Evolutionary conservation across 164 flowering plant genomes (phyloP).

Genomic region (Chimonanthus salicifolius): DNA sequence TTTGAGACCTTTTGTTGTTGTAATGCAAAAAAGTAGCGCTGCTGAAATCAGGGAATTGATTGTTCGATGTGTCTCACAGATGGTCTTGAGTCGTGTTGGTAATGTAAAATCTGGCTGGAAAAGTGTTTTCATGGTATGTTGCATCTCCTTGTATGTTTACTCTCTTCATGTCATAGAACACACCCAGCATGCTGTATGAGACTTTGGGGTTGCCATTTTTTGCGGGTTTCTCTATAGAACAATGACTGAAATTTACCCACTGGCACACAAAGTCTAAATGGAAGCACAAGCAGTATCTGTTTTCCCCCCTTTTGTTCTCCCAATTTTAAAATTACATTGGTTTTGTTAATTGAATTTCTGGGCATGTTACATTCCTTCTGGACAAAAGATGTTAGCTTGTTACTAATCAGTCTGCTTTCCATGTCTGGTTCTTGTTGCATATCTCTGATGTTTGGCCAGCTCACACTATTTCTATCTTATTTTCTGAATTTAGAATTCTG

Average conservation of each 20-base stretch:
- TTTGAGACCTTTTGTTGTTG: slow-evolving; percentile 89
- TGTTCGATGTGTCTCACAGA: slow-evolving; percentile 96
- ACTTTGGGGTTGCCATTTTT: not conserved
- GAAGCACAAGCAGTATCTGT: not conserved
- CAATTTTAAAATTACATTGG: not conserved
- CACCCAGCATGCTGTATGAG: not conserved
- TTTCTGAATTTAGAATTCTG: not conserved
- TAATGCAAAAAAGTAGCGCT: slow-evolving; percentile 91
- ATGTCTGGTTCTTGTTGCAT: not conserved
- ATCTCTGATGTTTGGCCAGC: not conserved
- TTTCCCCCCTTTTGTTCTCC: too few species aligned
- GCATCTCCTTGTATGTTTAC: slow-evolving; percentile 3
- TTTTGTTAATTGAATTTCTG: not conserved
- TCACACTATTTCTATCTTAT: not conserved
- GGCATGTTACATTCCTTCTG: too few species aligned
- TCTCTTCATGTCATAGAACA: not conserved
- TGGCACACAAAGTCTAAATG: too few species aligned
- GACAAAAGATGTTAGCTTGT: too few species aligned
- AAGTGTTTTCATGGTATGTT: slow-evolving; percentile 90
- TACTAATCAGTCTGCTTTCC: too few species aligned
- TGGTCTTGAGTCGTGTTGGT: slow-evolving; percentile 96
- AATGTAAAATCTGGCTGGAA: slow-evolving; percentile 99
- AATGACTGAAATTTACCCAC: not conserved
- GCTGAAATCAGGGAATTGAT: slow-evolving; percentile 91
- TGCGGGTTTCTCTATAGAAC: not conserved